phyloP scores from a whole-genome alignment of 768 basidiomycete genomes.

The Panus rudis region DNA sequence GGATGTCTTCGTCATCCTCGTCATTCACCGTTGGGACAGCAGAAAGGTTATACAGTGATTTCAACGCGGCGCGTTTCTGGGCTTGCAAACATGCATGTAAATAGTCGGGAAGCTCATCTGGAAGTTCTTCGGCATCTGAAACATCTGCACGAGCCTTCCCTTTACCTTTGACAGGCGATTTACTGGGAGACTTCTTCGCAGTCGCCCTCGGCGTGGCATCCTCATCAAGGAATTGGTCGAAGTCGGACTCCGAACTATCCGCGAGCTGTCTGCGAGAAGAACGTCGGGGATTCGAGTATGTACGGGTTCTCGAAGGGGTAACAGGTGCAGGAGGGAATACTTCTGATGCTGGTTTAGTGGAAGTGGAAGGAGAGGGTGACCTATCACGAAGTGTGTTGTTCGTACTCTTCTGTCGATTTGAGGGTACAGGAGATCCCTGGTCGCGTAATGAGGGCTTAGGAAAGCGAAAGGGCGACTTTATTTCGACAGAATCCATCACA shows the following conservation, averaged over 20 bases:
- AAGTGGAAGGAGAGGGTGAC: too few relatives aligned
- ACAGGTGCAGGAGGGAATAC: too few relatives aligned
- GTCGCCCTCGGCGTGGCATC: not conserved
- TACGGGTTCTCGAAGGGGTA: too few relatives aligned
- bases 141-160: not conserved
- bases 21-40: conserved; percentile 17
- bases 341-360: too few relatives aligned
- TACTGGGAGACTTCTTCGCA: conserved; percentile 3
- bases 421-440: too few relatives aligned
- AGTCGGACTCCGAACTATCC: too few relatives aligned
- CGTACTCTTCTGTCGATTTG: too few relatives aligned
- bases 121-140: conserved; percentile 2
- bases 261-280: too few relatives aligned
- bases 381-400: too few relatives aligned
- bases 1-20: conserved; percentile 28
- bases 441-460: too few relatives aligned
- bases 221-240: not conserved
- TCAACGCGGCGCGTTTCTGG: conserved; percentile 54
- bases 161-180: not conserved
- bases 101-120: conserved; percentile 30
- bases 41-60: conserved; percentile 31
- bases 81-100: conserved; percentile 39
- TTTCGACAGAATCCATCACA: conserved; percentile 21
- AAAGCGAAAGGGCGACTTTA: too few relatives aligned
- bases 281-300: too few relatives aligned